phyloP scores from a whole-genome alignment of 2,329 filamentous ascomycete genomes.

The Sclerotinia minor region DNA sequence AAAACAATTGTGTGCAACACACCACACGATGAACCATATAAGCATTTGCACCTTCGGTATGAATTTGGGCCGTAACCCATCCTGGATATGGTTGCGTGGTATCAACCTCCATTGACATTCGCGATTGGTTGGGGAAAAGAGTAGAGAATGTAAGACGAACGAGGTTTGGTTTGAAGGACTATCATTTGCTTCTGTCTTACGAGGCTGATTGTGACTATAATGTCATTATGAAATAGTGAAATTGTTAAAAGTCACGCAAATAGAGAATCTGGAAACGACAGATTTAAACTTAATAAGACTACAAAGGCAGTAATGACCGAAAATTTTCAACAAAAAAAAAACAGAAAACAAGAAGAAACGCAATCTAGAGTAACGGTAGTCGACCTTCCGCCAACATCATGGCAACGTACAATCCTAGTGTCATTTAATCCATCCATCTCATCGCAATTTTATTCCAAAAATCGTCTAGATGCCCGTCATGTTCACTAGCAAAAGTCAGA shows the following conservation, averaged over 20 bases:
- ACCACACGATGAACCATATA: no score
- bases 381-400: not conserved
- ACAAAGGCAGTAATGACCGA: not conserved
- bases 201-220: not conserved
- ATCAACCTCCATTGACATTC: not conserved
- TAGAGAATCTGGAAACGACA: not conserved
- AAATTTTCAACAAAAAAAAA: not conserved
- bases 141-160: not conserved
- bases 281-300: not conserved
- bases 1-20: no score
- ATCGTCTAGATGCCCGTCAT: not conserved
- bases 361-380: not conserved
- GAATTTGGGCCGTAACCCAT: not conserved
- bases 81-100: not conserved
- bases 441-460: not conserved
- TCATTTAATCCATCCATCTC: not conserved
- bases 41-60: not conserved
- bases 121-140: not conserved
- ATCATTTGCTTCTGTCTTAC: not conserved
- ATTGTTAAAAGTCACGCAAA: not conserved
- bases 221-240: not conserved
- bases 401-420: not conserved
- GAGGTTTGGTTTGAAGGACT: not conserved
- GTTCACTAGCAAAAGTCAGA: not conserved
- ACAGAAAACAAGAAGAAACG: not conserved